phyloP scores from a whole-genome alignment of 805 yeast genomes.

The Yarrowia sp. region DNA sequence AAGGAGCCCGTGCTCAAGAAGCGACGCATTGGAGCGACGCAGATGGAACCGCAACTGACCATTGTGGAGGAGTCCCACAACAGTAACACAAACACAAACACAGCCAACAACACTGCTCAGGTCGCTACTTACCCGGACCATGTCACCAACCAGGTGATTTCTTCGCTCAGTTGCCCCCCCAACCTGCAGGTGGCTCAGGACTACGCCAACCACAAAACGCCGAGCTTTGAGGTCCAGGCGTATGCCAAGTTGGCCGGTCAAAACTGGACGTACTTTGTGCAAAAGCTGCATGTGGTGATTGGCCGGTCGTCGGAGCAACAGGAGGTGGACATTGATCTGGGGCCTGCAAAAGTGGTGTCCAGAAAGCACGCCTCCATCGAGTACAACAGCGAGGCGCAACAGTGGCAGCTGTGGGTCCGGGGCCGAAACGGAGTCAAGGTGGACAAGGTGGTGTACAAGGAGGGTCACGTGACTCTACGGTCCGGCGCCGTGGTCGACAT shows the following conservation, averaged over 20 bases:
- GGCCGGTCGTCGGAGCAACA: slow-evolving; percentile 56
- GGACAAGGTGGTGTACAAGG: slow-evolving; percentile 58
- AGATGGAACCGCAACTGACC: slow-evolving; percentile 8
- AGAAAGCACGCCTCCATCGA: slow-evolving; percentile 83
- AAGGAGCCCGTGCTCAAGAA: slow-evolving; percentile 12
- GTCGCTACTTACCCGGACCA: slow-evolving; percentile 42
- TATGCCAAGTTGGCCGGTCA: slow-evolving; percentile 93
- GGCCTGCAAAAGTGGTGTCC: slow-evolving; percentile 96
- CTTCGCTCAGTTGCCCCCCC: slow-evolving; percentile 66
- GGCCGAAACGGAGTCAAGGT: slow-evolving; percentile 95
- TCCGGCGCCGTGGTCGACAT: slow-evolving; percentile 92
- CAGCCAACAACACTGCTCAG: background rate
- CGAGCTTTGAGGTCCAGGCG: slow-evolving; percentile 70
- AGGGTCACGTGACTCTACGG: slow-evolving; percentile 49
- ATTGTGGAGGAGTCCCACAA: background rate
- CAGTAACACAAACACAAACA: background rate
- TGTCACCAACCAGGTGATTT: slow-evolving; percentile 69
- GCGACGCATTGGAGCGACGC: slow-evolving; percentile 11
- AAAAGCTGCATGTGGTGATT: slow-evolving; percentile 66
- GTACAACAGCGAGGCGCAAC: slow-evolving; percentile 68
- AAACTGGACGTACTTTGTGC: slow-evolving; percentile 93
- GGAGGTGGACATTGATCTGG: slow-evolving; percentile 77
- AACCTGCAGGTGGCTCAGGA: slow-evolving; percentile 73
- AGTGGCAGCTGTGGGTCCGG: slow-evolving; percentile 79
- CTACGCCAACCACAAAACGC: slow-evolving; percentile 70